Percentiles rank a stretch among this genome's conserved stretches.
These are phyloP conservation scores for Cochlearia excelsa DNA, from an alignment of 345 rosid species.

Conservation along the genomic window DNA sequence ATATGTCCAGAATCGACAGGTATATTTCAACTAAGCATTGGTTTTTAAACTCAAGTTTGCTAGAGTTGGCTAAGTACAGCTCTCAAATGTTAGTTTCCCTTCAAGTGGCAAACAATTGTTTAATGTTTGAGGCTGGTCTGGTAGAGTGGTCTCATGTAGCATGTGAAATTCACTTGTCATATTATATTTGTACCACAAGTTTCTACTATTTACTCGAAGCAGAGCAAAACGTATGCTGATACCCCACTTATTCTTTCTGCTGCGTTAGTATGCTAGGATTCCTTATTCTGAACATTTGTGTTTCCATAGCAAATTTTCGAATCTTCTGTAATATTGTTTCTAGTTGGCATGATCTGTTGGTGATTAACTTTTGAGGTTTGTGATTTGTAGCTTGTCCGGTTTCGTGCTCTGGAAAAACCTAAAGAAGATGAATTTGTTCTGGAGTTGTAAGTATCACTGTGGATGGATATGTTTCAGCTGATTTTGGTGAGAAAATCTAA, in stretches of 20 bases:
- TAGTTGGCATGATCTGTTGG: conserved; percentile 12
- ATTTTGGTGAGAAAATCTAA: conserved; percentile 8
- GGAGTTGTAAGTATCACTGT: conserved; percentile 74
- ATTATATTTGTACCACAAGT: conserved; percentile 2
- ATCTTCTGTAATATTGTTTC: conserved; percentile 16
- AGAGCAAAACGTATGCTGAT: conserved; percentile 4
- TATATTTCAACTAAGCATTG: conserved; percentile 22
- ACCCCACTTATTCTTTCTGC: conserved; percentile 1
- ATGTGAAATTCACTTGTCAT: conserved; percentile 7
- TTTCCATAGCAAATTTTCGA: conserved; percentile 6
- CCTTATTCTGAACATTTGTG: conserved; percentile 6
- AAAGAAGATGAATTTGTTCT: conserved; percentile 40
- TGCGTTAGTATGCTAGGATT: conserved; percentile 14
- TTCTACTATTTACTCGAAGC: conserved; percentile 10
- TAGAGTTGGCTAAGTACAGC: too few species aligned
- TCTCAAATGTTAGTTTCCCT: too few species aligned
- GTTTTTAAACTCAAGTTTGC: too few species aligned
- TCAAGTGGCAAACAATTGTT: too few species aligned
- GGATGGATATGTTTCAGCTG: conserved; percentile 17
- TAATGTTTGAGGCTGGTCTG: too few species aligned
- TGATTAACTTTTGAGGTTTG: conserved; percentile 18
- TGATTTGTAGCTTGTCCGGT: conserved; percentile 66
- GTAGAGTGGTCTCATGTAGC: neutral
- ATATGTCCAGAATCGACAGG: conserved; percentile 92
- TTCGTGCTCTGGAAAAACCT: too few species aligned